Conservation (phyloP, 2,329 filamentous ascomycete genomes). For the Aspergillus texensis region DNA sequence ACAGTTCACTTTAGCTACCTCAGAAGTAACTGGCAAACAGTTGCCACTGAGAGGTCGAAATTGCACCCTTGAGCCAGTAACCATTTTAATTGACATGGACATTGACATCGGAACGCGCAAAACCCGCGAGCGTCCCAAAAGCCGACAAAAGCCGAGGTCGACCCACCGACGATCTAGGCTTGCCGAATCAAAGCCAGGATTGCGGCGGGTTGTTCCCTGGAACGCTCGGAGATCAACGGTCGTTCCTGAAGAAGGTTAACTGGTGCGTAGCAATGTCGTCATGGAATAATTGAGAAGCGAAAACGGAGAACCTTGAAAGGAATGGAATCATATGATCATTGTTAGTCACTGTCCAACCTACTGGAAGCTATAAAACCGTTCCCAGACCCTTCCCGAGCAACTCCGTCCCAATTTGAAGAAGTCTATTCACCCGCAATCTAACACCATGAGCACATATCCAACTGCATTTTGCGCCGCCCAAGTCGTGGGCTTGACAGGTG, state of each 20-base stretch:
- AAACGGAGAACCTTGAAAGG: not conserved
- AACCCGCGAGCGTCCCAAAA: constrained; percentile 10
- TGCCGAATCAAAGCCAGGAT: not conserved
- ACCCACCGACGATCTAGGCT: not conserved
- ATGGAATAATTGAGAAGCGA: not conserved
- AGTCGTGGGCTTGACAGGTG: constrained; percentile 30
- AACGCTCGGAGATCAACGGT: not conserved
- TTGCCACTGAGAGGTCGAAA: not conserved
- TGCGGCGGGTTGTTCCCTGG: too few relatives aligned
- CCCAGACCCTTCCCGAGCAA: not conserved
- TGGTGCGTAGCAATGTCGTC: constrained; percentile 9
- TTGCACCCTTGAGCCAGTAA: not conserved
- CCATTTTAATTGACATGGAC: not conserved
- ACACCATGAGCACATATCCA: constrained; percentile 23
- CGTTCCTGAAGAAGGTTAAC: not conserved
- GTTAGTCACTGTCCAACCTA: not conserved
- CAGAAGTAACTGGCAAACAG: not conserved
- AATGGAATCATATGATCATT: not conserved
- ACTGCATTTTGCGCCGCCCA: constrained; percentile 30
- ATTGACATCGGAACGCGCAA: not conserved
- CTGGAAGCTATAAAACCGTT: constrained; percentile 2
- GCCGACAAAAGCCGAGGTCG: constrained; percentile 9
- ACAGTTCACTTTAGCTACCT: not conserved
- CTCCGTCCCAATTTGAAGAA: not conserved
- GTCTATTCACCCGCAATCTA: not conserved